These are phyloP conservation scores for Lasiodiplodia citricola DNA, from an alignment of 2,329 filamentous ascomycete genomes.

Conservation along the genomic window DNA sequence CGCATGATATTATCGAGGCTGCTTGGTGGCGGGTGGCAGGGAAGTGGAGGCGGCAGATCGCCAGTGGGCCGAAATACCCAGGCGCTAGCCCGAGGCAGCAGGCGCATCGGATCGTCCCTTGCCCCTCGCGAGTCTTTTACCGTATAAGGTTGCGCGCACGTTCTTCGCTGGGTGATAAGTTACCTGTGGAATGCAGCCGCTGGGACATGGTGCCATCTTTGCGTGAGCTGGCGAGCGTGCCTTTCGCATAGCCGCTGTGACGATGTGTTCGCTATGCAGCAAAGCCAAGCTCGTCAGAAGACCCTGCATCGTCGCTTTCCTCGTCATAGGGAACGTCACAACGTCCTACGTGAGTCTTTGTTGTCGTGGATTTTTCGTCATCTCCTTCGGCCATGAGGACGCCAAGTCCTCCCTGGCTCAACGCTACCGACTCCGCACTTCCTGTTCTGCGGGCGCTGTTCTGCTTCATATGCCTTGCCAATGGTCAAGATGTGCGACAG, in stretches of 20 bases:
- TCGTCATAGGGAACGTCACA: background rate
- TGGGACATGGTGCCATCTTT: conserved; percentile 1
- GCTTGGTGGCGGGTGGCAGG: background rate
- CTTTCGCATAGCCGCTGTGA: background rate
- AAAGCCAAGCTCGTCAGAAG: background rate
- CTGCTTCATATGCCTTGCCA: background rate
- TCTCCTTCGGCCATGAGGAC: background rate
- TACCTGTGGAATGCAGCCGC: background rate
- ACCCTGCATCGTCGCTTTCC: conserved; percentile 2
- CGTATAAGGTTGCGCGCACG: conserved; percentile 7
- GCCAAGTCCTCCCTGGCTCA: conserved; percentile 8
- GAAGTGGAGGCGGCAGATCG: conserved; percentile 14
- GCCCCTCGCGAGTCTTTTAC: background rate
- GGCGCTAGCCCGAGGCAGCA: conserved; percentile 14
- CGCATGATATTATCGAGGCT: background rate
- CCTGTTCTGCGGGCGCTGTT: background rate
- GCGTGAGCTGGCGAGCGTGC: background rate
- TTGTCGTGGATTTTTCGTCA: background rate
- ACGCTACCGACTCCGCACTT: background rate
- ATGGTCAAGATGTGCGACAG: background rate
- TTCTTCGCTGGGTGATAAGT: conserved; percentile 7
- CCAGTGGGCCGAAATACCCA: conserved; percentile 1
- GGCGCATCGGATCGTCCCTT: conserved; percentile 19
- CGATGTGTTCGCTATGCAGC: background rate
- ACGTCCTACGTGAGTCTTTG: background rate